These are phyloP conservation scores for Digitaria exilis DNA, from an alignment of 202 grass and related monocot genomes.

Conservation along the genomic window DNA sequence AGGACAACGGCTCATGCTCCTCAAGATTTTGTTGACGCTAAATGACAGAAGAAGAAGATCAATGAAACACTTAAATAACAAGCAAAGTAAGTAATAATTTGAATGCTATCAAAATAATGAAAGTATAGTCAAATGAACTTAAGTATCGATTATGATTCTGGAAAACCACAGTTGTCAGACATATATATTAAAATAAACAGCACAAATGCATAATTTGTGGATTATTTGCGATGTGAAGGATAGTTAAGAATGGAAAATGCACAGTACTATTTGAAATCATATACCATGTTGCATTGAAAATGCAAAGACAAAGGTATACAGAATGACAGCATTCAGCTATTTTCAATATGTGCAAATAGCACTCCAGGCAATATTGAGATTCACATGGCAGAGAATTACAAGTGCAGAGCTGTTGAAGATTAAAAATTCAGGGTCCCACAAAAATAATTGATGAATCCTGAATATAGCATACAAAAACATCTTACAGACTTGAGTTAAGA, in stretches of 20 bases:
- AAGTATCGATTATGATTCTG: background rate
- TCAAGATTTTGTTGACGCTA: constrained; percentile 67
- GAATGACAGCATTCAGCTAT: background rate
- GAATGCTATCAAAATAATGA: background rate
- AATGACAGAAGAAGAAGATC: constrained; percentile 29
- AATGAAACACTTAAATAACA: background rate
- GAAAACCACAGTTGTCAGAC: background rate
- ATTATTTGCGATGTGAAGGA: constrained; percentile 7
- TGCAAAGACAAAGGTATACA: background rate
- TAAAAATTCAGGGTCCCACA: background rate
- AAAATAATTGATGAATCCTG: background rate
- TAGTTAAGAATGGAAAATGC: background rate
- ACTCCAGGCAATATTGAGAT: background rate
- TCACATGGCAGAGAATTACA: constrained; percentile 19
- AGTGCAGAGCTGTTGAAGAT: background rate
- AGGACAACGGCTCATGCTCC: constrained; percentile 64
- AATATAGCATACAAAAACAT: background rate
- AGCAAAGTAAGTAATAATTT: background rate
- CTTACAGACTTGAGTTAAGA: constrained; percentile 5
- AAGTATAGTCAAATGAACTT: background rate
- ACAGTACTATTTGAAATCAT: background rate
- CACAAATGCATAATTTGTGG: background rate
- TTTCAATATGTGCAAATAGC: constrained; percentile 18
- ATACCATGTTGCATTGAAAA: background rate
- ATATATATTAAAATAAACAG: constrained; percentile 7